Evolutionary conservation across 306 rosid species (phyloP).

Genomic region (Cajanus cajan): DNA sequence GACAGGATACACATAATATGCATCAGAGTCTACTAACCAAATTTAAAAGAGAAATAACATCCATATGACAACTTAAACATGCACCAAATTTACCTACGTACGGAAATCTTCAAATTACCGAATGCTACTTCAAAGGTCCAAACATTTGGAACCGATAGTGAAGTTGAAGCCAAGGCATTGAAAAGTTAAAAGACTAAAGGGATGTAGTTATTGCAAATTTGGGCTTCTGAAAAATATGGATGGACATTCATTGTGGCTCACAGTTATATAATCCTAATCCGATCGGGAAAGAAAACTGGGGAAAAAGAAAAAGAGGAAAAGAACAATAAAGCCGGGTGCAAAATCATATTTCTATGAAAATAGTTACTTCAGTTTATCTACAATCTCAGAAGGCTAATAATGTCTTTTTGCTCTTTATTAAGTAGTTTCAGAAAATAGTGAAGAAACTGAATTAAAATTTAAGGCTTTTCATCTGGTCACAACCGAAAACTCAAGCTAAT

Average conservation of each 20-base stretch:
- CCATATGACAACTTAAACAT: not conserved
- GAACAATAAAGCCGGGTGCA: not conserved
- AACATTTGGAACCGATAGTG: conserved; percentile 6
- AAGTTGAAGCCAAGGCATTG: conserved; percentile 1
- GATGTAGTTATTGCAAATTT: not conserved
- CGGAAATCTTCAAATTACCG: conserved; percentile 5
- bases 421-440: conserved; percentile 4
- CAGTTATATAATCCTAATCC: not conserved
- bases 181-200: not conserved
- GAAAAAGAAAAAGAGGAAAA: not conserved
- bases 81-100: not conserved
- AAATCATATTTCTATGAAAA: not conserved
- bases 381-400: not conserved
- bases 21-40: not conserved
- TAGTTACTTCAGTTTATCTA: not conserved
- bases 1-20: not conserved
- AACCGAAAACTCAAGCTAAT: not conserved
- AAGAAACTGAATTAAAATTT: not conserved
- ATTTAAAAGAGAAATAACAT: not conserved
- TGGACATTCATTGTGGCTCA: not conserved
- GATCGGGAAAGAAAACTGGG: not conserved
- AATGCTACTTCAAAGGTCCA: not conserved
- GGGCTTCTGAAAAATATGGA: not conserved
- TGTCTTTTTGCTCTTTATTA: not conserved
- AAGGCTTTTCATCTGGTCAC: not conserved